Base-by-base conservation (phyloP, 2,329 filamentous ascomycete genomes). In the Penicillium sp. region DNA sequence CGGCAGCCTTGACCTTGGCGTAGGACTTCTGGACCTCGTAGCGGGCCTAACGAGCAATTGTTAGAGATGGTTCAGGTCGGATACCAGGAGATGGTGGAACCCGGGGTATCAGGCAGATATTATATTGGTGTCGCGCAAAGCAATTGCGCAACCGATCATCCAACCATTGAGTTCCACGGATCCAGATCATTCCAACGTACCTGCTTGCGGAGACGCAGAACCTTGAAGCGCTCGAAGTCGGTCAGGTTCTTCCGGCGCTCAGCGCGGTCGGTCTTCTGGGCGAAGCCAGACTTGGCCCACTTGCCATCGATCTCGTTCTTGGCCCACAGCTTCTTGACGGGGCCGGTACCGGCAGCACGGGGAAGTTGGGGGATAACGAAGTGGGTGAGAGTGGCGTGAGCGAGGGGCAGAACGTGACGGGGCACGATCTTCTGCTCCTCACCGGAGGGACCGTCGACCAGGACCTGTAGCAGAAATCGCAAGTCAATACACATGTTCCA, bases 141-240 rank as follows among this genome's bases (percentile, higher is more conserved):
- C 6, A 22, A 27, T 7, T n/a, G 31, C 50, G 19, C 57, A 33
- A 9, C 27, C 22, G 19, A 40, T 35, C 13, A 39, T 31, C 24
- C 22, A 24, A 24, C 7, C 37, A 13, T 31, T 24, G 19, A 4
- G 40, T 62, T 50, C n/a, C 16, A 4, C 11, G 13, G 51, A 60
- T 36, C 40, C 39, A 18, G 7, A 27, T 13, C 33, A 18, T 16
- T 19, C 24, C 27, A 56, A 83, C 85, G 70, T 78, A 93, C 91
- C 89, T 97, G 93, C 89, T 99, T 99, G 90, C 94, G 96, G 83
- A 98, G 86, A 82, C 94, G 89, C 88, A 98, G 86, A 75, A 98
- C 95, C 91, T 99, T 97, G 92, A 98, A 99, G 81, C 95, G 90
- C 86, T 99, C 95, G 79, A 99, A 99, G 87, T 99, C 95, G 82